phyloP scores from a whole-genome alignment of 768 basidiomycete genomes.

The Leccinum longicurvipes region DNA sequence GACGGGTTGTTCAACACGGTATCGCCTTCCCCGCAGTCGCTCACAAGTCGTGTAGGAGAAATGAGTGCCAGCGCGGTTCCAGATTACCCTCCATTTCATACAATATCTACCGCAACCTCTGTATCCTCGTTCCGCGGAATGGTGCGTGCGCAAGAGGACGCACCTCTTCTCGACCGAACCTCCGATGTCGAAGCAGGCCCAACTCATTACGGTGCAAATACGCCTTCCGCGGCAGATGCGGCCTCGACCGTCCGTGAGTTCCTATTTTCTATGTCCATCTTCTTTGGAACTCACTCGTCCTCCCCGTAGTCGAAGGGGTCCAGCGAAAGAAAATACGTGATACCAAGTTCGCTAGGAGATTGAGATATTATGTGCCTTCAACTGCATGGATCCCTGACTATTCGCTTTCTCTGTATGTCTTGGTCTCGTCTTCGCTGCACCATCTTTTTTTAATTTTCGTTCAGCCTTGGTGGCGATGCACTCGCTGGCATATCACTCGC shows the following conservation, averaged over 20 bases:
- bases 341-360: slow-evolving; percentile 42
- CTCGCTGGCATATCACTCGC: slow-evolving; percentile 84
- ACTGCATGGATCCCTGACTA: slow-evolving; percentile 80
- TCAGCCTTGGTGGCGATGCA: slow-evolving; percentile 65
- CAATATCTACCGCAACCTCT: slow-evolving; percentile 30
- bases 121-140: slow-evolving; percentile 25
- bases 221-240: slow-evolving; percentile 11
- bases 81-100: slow-evolving; percentile 10
- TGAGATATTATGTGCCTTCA: slow-evolving; percentile 77
- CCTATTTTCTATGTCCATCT: background rate
- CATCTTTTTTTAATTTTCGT: slow-evolving; percentile 4
- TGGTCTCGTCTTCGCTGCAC: background rate
- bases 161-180: slow-evolving; percentile 20
- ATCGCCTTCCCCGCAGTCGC: too few relatives aligned
- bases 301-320: slow-evolving; percentile 8
- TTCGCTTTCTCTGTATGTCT: slow-evolving; percentile 57
- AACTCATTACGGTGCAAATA: slow-evolving; percentile 17
- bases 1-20: too few relatives aligned
- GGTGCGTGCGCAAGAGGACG: slow-evolving; percentile 19
- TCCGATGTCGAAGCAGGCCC: slow-evolving; percentile 27
- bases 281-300: background rate
- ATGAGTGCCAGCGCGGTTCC: slow-evolving; percentile 12
- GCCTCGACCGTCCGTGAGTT: slow-evolving; percentile 21
- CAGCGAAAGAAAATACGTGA: slow-evolving; percentile 18
- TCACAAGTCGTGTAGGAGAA: background rate